Percentiles rank a stretch among this genome's conserved stretches.
Conservation (phyloP, 163 green algal species). For the Smithsoniella earleae region DNA sequence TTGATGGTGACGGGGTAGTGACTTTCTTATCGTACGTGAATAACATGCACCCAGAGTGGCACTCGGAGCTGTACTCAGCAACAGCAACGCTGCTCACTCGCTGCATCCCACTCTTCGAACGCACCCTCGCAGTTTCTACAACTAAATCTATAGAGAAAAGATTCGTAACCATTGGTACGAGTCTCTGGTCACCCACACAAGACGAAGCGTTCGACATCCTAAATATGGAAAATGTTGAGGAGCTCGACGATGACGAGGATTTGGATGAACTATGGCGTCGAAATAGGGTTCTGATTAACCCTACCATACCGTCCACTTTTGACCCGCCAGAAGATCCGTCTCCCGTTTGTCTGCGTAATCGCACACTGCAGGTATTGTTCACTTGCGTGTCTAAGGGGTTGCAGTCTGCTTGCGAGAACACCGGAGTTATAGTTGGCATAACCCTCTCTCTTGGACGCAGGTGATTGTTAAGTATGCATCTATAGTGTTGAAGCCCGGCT, state of each 20-base stretch:
- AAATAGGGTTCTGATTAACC: background rate
- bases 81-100: background rate
- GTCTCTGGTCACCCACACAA: too few species aligned
- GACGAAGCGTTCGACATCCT: too few species aligned
- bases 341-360: background rate
- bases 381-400: too few species aligned
- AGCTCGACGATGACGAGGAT: background rate
- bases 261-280: background rate
- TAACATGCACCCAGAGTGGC: conserved; percentile 2
- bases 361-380: background rate
- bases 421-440: too few species aligned
- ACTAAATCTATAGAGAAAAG: background rate
- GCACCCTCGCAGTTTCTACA: background rate
- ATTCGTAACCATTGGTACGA: too few species aligned
- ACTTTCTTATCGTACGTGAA: conserved; percentile 27
- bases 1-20: background rate
- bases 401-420: too few species aligned
- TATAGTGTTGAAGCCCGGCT: conserved; percentile 20
- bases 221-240: too few species aligned
- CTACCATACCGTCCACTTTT: background rate
- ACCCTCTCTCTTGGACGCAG: too few species aligned
- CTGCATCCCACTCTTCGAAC: background rate
- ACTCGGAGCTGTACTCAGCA: conserved; percentile 21
- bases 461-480: conserved; percentile 30
- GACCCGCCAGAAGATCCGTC: background rate